Conservation (phyloP, 129 eudicot species). For the Ambrosia trifida region DNA sequence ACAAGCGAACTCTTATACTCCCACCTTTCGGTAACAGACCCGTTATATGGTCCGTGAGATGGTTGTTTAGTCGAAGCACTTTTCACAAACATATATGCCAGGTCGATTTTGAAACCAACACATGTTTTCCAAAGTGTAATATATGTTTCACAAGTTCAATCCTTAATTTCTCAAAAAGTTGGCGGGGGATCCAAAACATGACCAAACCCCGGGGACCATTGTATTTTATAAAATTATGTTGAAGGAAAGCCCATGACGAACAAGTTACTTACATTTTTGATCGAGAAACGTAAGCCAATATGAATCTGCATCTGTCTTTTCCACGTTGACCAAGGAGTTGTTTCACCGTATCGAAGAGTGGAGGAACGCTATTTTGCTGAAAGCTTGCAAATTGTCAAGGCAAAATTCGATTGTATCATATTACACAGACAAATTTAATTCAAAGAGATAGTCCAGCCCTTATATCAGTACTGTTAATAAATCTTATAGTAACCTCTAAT, state of each 20-base stretch:
- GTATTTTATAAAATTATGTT: not conserved
- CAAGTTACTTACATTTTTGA: constrained; percentile 68
- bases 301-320: constrained; percentile 59
- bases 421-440: not conserved
- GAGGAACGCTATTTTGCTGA: constrained; percentile 84
- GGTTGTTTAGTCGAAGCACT: no score
- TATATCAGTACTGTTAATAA: not conserved
- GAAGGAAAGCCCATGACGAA: not conserved
- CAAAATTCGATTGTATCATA: not conserved
- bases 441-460: not conserved
- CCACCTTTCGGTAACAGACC: no score
- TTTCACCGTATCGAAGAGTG: constrained; percentile 75
- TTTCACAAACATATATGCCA: not conserved
- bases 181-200: not conserved
- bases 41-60: no score
- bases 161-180: not conserved
- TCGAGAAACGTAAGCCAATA: constrained; percentile 81
- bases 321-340: constrained; percentile 55
- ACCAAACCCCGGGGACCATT: not conserved
- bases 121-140: not conserved
- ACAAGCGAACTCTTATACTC: not conserved
- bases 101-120: not conserved
- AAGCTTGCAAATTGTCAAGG: constrained; percentile 77
- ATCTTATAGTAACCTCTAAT: not conserved
- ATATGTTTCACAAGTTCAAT: not conserved